Evolutionary conservation across 2,329 filamentous ascomycete species (phyloP).

Genomic region (Pezicula rhizophila): DNA sequence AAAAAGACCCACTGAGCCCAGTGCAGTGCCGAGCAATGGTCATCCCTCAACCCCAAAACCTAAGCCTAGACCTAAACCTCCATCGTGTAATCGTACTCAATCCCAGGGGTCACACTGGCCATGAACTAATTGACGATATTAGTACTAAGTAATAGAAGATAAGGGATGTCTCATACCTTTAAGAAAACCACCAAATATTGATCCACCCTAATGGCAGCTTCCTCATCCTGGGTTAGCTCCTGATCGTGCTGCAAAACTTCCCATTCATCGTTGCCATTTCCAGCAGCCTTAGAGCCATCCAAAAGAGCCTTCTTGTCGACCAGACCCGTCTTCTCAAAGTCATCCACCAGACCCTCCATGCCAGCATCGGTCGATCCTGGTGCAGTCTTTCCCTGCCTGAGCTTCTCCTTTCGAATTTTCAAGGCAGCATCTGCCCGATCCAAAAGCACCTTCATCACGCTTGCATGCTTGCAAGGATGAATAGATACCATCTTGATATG

Average conservation of each 20-base stretch:
- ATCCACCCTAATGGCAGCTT: slow-evolving; percentile 79
- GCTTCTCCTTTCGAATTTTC: slow-evolving; percentile 79
- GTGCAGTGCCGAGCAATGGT: too few relatives aligned
- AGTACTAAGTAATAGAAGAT: not conserved
- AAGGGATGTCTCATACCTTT: slow-evolving; percentile 47
- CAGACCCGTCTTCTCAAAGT: slow-evolving; percentile 60
- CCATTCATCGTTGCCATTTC: slow-evolving; percentile 53
- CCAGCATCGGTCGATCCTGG: slow-evolving; percentile 44
- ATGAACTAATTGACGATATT: slow-evolving; percentile 55
- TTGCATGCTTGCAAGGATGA: slow-evolving; percentile 94
- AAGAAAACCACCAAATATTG: slow-evolving; percentile 84
- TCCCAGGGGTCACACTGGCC: slow-evolving; percentile 87
- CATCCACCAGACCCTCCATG: slow-evolving; percentile 81
- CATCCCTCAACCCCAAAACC: too few relatives aligned
- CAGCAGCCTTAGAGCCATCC: slow-evolving; percentile 41
- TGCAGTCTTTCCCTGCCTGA: slow-evolving; percentile 53
- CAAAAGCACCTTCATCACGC: slow-evolving; percentile 95
- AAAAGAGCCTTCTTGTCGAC: slow-evolving; percentile 30
- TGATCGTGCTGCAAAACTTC: slow-evolving; percentile 57
- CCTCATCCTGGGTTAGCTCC: slow-evolving; percentile 58
- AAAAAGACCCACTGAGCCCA: too few relatives aligned
- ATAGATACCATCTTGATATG: slow-evolving; percentile 94
- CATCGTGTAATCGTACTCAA: slow-evolving; percentile 98
- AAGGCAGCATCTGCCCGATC: slow-evolving; percentile 92
- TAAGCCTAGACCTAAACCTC: slow-evolving; percentile 53